Evolutionary conservation across 192 early-diverging fungal species (phyloP).

Genomic region (Spizellomyces punctatus): DNA sequence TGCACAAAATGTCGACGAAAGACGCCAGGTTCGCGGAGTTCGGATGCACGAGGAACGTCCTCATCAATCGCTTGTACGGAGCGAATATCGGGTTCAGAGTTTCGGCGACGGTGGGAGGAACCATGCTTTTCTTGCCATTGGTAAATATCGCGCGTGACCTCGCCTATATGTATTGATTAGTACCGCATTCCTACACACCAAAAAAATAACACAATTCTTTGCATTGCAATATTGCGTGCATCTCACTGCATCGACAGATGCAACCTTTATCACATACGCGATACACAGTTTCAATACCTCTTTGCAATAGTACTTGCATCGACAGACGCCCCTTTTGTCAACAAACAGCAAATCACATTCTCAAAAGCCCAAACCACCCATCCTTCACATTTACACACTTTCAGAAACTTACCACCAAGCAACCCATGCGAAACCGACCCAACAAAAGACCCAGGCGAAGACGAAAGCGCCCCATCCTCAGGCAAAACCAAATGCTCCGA

Average conservation of each 20-base stretch:
- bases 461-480: background rate
- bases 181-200: no score
- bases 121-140: conserved; percentile 74
- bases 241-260: background rate
- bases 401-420: conserved; percentile 41
- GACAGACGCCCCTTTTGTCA: no score
- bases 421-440: conserved; percentile 44
- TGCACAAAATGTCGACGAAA: conserved; percentile 87
- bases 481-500: conserved; percentile 42
- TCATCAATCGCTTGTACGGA: conserved; percentile 7
- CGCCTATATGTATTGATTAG: conserved; percentile 43
- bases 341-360: no score
- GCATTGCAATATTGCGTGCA: background rate
- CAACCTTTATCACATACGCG: no score
- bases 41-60: conserved; percentile 39
- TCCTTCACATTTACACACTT: no score
- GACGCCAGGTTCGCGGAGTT: conserved; percentile 78
- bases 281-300: no score
- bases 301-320: no score
- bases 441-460: conserved; percentile 23
- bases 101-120: conserved; percentile 31
- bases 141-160: conserved; percentile 87
- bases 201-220: no score
- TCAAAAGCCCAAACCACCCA: no score
- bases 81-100: conserved; percentile 47